Conservation (phyloP, 2,329 filamentous ascomycete genomes). For the Diaporthe capsici region DNA sequence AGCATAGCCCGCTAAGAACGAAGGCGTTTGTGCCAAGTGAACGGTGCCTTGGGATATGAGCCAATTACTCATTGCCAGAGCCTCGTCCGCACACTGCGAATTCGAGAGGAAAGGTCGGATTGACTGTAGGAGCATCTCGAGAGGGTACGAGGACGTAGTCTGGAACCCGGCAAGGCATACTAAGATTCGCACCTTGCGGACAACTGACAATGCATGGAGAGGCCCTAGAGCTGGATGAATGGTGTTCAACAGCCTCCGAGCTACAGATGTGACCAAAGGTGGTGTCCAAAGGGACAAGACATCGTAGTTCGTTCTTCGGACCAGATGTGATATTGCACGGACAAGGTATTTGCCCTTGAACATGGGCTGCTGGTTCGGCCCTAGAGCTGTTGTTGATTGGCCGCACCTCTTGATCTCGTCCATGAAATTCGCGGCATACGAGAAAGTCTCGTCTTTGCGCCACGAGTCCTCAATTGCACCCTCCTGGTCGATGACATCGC, state of each 20-base stretch:
- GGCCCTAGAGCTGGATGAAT: constrained; percentile 89
- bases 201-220: constrained; percentile 86
- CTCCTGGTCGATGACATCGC: constrained; percentile 84
- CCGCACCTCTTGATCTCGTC: constrained; percentile 78
- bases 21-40: constrained; percentile 76
- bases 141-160: constrained; percentile 82
- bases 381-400: constrained; percentile 75
- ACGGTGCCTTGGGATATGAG: constrained; percentile 77
- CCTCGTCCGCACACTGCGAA: constrained; percentile 90
- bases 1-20: constrained; percentile 85
- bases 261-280: constrained; percentile 79
- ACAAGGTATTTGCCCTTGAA: constrained; percentile 85
- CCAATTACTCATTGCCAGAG: constrained; percentile 88
- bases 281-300: constrained; percentile 78
- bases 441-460: constrained; percentile 69
- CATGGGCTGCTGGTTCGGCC: constrained; percentile 86
- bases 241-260: constrained; percentile 83
- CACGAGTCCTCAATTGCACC: constrained; percentile 79
- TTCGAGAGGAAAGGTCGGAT: constrained; percentile 85
- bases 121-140: constrained; percentile 91
- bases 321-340: constrained; percentile 83
- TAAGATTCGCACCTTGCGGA: constrained; percentile 87
- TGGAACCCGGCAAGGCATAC: constrained; percentile 82
- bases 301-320: constrained; percentile 77
- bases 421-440: constrained; percentile 74